Evolutionary conservation across 2,329 filamentous ascomycete species (phyloP), one percentile per base, ranked within the genome.

Genomic region (Apiospora koreana): DNA sequence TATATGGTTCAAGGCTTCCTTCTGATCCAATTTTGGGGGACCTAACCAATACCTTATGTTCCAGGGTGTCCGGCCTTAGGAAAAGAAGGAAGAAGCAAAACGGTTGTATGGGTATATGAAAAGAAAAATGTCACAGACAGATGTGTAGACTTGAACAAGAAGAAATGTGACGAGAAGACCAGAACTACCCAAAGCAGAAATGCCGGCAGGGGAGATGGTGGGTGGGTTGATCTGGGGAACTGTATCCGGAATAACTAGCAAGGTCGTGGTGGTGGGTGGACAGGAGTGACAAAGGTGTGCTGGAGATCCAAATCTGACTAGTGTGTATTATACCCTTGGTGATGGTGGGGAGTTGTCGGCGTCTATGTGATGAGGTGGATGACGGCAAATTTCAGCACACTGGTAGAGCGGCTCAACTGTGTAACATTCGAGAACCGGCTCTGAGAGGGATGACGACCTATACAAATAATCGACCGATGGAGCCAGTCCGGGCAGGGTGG

Each of bases 61-160:
- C 54, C 54, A 62, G 31, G 31, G 8, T 38, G 31, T 18, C 54
- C 8, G 31, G 18, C 18, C 54, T 9, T 38, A 14, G 31, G 31
- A 18, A 12, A 38, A 38, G 54, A 62, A 62, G 35, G 54, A 62
- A n/a, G 31, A 38, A 62, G 6, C 18, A 62, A 62, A 38, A 62
- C 28, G 54, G 31, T 62, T 31, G 38, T 43, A 28, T 25, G 64
- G 64, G 42, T 66, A 66, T 35, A 69, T 62, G 23, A 31, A 45
- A 54, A 28, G 23, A n/a, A 54, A 54, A 54, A 54, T 69, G 67
- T 46, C 67, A 58, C 67, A 69, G 54, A 69, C 48, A 43, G n/a
- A 48, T 62, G 38, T 43, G 62, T 23, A 45, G 18, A 62, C 54
- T 62, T 62, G 54, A 62, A 38, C 54, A 62, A 31, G 23, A 31